Evolutionary conservation across 805 yeast species (phyloP), one percentile per base, ranked within the genome.

Genomic region (Ogataea methanolica): DNA sequence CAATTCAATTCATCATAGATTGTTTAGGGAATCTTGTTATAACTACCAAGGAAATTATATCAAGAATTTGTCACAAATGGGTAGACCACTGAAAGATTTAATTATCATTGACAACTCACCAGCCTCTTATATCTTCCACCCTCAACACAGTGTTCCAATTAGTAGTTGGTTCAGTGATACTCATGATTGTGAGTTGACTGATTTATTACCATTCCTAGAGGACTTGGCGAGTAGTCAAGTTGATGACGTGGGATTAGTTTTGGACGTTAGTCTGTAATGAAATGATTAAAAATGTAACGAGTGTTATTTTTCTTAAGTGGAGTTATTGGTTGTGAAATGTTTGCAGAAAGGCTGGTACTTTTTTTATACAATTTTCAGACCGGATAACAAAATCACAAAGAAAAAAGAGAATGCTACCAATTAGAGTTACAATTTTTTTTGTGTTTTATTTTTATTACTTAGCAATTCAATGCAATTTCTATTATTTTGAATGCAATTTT

Each of bases 161-260:
- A 88, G 96, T 55, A 84, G 94, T 65, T 94, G 99, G 99, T 94
- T 94, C 74, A 88, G 96, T 56, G 99, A 94, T 69, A 82, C 94
- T 29, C 99, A 94, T 66, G 99, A 94, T 67, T 91, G 91, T 65
- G 99, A 94, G 73, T 75, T 94, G 59, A 68, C 88, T 52, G 99
- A 94, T 68, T 80, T 94, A 67, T 71, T 94, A 46, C 99, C 98
- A 14, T 82, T 94, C 50, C 74, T 94, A 56, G 88, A 89, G 65
- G 98, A 94, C 64, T 70, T 94, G 47, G 80, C 97, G 6, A 70
- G 75, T 53, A 63, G 74, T 11, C 75, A 74, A 41, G 97, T 94
- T 46, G 85, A 83, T 53, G 96, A 94, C 67, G 95, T 94, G 34
- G 82, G 90, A 35, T 67, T 83, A 54, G 92, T 92, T 41, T 76